These are phyloP conservation scores for Cladosporium colombiae DNA, from an alignment of 2,329 filamentous ascomycete species.

Conservation along the genomic window DNA sequence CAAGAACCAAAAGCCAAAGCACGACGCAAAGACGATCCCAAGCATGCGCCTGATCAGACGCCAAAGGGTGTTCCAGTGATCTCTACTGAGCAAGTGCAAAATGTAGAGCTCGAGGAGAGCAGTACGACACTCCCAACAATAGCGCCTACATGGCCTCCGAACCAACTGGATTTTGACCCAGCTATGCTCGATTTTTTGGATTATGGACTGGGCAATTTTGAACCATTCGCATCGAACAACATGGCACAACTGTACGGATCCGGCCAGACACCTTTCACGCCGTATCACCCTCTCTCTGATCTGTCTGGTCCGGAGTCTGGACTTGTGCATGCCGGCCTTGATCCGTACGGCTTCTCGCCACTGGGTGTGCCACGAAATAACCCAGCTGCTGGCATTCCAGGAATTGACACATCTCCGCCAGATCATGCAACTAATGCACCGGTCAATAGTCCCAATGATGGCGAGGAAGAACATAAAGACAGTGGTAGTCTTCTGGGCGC, in stretches of 20 bases:
- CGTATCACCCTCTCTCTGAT: slow-evolving; percentile 3
- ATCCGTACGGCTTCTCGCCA: slow-evolving; percentile 4
- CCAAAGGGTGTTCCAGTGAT: not conserved
- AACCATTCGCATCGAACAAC: slow-evolving; percentile 1
- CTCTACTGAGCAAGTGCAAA: not conserved
- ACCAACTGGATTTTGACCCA: slow-evolving; percentile 8
- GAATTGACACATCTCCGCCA: not conserved
- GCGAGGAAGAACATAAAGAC: not conserved
- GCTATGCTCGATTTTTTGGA: slow-evolving; percentile 15
- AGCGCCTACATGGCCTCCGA: slow-evolving; percentile 3
- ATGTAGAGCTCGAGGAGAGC: not conserved
- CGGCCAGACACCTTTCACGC: not conserved
- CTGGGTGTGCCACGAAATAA: slow-evolving; percentile 6
- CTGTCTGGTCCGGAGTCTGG: not conserved
- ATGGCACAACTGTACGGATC: slow-evolving; percentile 10
- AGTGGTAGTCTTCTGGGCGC: slow-evolving; percentile 25
- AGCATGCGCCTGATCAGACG: slow-evolving; percentile 17
- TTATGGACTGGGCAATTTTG: slow-evolving; percentile 2
- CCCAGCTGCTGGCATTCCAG: not conserved
- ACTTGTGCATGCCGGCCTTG: not conserved
- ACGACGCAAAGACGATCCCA: slow-evolving; percentile 12
- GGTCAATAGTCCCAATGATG: not conserved
- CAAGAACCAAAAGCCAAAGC: slow-evolving; percentile 13
- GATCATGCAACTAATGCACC: not conserved
- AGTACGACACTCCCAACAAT: not conserved